Evolutionary conservation across 768 basidiomycete species (phyloP), one percentile per base, ranked within the genome.

Genomic region (Tulasnella sp.): DNA sequence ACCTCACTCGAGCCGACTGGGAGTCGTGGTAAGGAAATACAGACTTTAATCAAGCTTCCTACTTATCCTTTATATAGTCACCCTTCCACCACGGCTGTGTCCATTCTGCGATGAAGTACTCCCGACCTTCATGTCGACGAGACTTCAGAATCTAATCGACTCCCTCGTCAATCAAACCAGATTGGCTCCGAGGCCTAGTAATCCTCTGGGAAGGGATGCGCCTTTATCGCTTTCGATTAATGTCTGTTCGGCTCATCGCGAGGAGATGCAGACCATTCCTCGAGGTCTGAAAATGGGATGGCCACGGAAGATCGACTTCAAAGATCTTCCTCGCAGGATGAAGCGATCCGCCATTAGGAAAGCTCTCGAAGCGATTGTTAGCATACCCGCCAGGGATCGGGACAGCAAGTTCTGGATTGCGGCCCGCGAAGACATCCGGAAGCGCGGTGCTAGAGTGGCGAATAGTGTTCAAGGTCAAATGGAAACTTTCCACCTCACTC

Each of bases 21-120:
- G 12, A 12, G 26, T 5, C 52, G 52, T 11, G 52, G 52, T 59
- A 14, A 59, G 52, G 7, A 59, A 29, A 1, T 11, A 3, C 14
- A 1, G n/a, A 1, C 52, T 9, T n/a, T 9, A 29, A 26, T 29
- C 52, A 2, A 29, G 9, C 29, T 11, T 12, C 3, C 8, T 59
- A 11, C 52, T 59, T 9, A 59, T 26, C 22, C 16, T 29, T 34
- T 32, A 32, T 40, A 9, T 34, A 65, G 63, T 9, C 12, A 65
- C 26, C 12, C 63, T 65, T 37, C 4, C 34, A 36, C 35, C 81
- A 6, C 88, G 83, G 1, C 80, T 93, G 2, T 94, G 92, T 77
- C 91, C 92, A 0, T 94, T 89, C 78, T 94, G 92, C 75, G 92
- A 94, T 75, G 84, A 86, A 22, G 84, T 81, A 0, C 82, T 93